These are phyloP conservation scores for Miamiensis avidus DNA, from an alignment of 169 alveolate genomes.

Conservation along the genomic window DNA sequence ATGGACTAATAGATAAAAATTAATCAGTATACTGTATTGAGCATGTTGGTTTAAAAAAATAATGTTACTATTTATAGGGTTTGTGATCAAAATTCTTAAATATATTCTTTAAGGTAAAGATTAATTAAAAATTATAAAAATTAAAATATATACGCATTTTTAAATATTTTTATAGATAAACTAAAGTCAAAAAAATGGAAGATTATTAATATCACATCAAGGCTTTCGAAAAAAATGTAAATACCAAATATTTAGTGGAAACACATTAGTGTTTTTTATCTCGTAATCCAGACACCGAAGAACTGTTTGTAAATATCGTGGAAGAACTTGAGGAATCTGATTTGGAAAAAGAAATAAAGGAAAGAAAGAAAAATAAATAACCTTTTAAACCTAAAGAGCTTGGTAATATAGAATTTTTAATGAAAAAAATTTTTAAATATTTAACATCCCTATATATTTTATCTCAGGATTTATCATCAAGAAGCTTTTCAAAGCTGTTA, in stretches of 20 bases:
- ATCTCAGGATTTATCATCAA: conserved; percentile 3
- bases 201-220: not conserved
- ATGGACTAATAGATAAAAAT: too few relatives aligned
- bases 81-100: not conserved
- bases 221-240: conserved; percentile 19
- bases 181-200: not conserved
- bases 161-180: not conserved
- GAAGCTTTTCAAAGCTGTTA: conserved; percentile 29
- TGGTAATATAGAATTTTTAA: not conserved
- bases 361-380: conserved; percentile 6
- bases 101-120: not conserved
- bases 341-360: conserved; percentile 24
- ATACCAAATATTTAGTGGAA: conserved; percentile 17
- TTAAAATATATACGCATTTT: too few relatives aligned
- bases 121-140: too few relatives aligned
- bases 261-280: conserved; percentile 30
- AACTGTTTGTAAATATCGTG: conserved; percentile 22
- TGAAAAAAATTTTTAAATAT: too few relatives aligned
- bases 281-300: conserved; percentile 19
- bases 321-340: conserved; percentile 29
- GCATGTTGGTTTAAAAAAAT: too few relatives aligned
- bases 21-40: too few relatives aligned
- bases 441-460: not conserved
- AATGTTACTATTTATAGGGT: not conserved
- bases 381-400: conserved; percentile 36